These are phyloP conservation scores for Phlebopus sp. DNA, from an alignment of 1,284 basidiomycete species.

Conservation along the genomic window DNA sequence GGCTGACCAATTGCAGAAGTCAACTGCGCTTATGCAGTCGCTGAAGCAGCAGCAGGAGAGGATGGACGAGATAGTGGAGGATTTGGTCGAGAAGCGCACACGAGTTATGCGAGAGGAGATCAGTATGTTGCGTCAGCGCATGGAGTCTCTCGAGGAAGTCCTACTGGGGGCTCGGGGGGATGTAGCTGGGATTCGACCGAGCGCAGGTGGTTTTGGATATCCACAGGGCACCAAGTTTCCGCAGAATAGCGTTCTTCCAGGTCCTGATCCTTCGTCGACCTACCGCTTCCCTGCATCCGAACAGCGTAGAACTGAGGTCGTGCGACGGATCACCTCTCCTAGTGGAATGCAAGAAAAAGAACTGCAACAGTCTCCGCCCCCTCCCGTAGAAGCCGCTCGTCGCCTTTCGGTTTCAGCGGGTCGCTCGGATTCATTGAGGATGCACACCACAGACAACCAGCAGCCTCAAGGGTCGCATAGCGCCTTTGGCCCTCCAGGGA, in stretches of 20 bases:
- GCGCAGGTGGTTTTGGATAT: conserved; percentile 19
- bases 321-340: conserved; percentile 21
- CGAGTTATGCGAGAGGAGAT: conserved; percentile 58
- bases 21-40: conserved; percentile 48
- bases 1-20: conserved; percentile 64
- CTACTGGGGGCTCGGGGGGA: conserved; percentile 39
- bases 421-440: conserved; percentile 43
- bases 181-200: conserved; percentile 27
- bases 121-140: conserved; percentile 47
- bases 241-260: conserved; percentile 24
- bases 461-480: conserved; percentile 21
- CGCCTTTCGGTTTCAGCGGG: conserved; percentile 48
- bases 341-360: conserved; percentile 23
- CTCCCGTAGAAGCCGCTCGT: conserved; percentile 44
- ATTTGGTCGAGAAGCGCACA: conserved; percentile 54
- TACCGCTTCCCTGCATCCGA: conserved; percentile 27
- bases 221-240: conserved; percentile 19
- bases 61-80: conserved; percentile 55
- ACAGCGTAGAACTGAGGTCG: conserved; percentile 23
- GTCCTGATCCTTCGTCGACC: conserved; percentile 21
- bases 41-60: conserved; percentile 56
- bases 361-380: conserved; percentile 32
- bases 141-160: conserved; percentile 57
- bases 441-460: conserved; percentile 21
- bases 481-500: conserved; percentile 19